These are phyloP conservation scores for Aureobasidium sp. DNA, from an alignment of 2,329 filamentous ascomycete genomes.

Conservation along the genomic window DNA sequence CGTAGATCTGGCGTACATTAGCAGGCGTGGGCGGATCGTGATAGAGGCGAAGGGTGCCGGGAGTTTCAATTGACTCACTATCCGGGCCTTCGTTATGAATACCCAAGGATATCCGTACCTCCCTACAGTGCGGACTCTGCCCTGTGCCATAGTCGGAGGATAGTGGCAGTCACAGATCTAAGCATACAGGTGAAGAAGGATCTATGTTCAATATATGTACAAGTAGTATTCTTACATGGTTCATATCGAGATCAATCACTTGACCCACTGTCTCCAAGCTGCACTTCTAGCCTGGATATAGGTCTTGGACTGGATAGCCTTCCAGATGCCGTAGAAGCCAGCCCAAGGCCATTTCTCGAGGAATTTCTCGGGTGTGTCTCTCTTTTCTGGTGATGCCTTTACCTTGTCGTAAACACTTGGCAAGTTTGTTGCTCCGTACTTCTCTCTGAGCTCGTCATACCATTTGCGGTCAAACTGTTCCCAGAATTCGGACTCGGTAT, in stretches of 20 bases:
- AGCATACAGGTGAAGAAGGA: too few species aligned
- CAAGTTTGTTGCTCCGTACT: conserved; percentile 53
- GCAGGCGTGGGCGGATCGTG: too few species aligned
- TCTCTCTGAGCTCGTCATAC: conserved; percentile 52
- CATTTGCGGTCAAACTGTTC: conserved; percentile 52
- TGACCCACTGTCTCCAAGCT: conserved; percentile 8
- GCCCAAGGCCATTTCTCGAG: conserved; percentile 17
- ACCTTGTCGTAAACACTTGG: conserved; percentile 61
- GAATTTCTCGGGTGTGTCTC: neutral
- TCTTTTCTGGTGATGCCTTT: conserved; percentile 7
- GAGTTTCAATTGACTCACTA: too few species aligned
- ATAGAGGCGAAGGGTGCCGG: too few species aligned
- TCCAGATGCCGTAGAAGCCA: conserved; percentile 18
- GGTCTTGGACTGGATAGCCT: conserved; percentile 17
- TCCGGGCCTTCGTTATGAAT: too few species aligned
- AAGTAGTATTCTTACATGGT: neutral
- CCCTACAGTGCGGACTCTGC: too few species aligned
- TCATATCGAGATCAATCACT: neutral
- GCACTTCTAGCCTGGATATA: conserved; percentile 18
- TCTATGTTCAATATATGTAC: neutral
- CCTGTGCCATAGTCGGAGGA: too few species aligned
- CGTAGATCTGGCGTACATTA: too few species aligned
- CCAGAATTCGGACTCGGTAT: conserved; percentile 64
- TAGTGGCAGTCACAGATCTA: too few species aligned
- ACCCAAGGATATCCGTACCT: too few species aligned